These are phyloP conservation scores for Boletellus deceptivus DNA, from an alignment of 1,284 basidiomycete genomes.

Conservation along the genomic window DNA sequence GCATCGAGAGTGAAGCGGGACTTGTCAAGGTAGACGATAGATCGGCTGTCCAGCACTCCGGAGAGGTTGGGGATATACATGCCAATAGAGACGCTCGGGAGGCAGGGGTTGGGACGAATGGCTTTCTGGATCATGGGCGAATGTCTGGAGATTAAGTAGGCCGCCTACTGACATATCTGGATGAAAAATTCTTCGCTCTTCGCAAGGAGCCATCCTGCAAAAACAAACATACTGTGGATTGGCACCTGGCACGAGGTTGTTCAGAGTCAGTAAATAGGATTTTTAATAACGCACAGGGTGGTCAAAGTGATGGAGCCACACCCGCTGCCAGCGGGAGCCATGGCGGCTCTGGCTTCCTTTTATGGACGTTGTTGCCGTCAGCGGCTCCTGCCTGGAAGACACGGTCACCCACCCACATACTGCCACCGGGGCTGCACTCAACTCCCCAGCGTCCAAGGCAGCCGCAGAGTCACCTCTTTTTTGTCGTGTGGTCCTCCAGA, in stretches of 20 bases:
- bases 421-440: neutral
- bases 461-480: neutral
- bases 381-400: neutral
- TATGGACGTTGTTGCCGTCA: conserved; percentile 8
- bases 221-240: neutral
- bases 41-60: neutral
- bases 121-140: neutral
- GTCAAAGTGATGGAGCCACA: no score
- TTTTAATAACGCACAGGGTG: no score
- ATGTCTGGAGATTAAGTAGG: neutral
- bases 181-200: neutral
- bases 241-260: neutral
- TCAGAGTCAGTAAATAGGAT: neutral
- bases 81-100: neutral
- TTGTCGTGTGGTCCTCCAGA: neutral
- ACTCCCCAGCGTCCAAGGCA: conserved; percentile 1
- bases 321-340: neutral
- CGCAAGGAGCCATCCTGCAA: neutral
- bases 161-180: neutral
- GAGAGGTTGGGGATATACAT: conserved; percentile 15
- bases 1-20: conserved; percentile 23
- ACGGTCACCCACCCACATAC: neutral
- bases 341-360: conserved; percentile 3
- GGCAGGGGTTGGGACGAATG: neutral
- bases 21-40: conserved; percentile 9